Conservation (phyloP, 2,329 filamentous ascomycete genomes). For the Capronia americana region DNA sequence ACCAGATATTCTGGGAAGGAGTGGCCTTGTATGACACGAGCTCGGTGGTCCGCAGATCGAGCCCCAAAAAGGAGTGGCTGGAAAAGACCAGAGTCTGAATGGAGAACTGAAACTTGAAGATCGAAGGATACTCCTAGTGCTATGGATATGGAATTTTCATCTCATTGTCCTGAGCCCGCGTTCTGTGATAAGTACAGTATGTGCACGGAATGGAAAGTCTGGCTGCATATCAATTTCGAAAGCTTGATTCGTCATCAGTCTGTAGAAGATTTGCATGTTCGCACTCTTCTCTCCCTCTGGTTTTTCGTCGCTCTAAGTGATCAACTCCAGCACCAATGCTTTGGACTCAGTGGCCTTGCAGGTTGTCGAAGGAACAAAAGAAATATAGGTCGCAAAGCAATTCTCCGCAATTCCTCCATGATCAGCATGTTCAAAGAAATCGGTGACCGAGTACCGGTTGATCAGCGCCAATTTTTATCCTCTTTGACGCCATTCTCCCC, state of each 20-base stretch:
- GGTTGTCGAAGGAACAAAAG: slow-evolving; percentile 13
- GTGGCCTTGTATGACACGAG: slow-evolving; percentile 8
- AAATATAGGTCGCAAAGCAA: slow-evolving; percentile 21
- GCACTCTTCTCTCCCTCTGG: slow-evolving; percentile 7
- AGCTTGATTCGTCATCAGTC: slow-evolving; percentile 9
- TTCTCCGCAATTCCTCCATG: not conserved
- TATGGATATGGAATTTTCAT: slow-evolving; percentile 23
- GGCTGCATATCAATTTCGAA: slow-evolving; percentile 25
- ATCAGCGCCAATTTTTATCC: slow-evolving; percentile 24
- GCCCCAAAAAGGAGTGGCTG: not conserved
- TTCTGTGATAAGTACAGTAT: slow-evolving; percentile 23
- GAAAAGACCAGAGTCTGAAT: not conserved
- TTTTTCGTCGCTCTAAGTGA: slow-evolving; percentile 1
- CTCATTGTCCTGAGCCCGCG: slow-evolving; percentile 2
- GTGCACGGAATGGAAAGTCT: slow-evolving; percentile 26
- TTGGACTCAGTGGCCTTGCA: not conserved
- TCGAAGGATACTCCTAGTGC: slow-evolving; percentile 2
- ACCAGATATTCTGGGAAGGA: slow-evolving; percentile 4
- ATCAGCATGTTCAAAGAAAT: slow-evolving; percentile 17
- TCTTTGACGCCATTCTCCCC: slow-evolving; percentile 29
- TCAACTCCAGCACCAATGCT: slow-evolving; percentile 2
- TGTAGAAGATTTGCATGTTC: slow-evolving; percentile 9
- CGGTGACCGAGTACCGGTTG: slow-evolving; percentile 15
- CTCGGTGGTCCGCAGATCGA: not conserved
- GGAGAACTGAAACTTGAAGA: not conserved